Evolutionary conservation across 1,139 yeast species (phyloP).

Genomic region (Geotrichum reessii): DNA sequence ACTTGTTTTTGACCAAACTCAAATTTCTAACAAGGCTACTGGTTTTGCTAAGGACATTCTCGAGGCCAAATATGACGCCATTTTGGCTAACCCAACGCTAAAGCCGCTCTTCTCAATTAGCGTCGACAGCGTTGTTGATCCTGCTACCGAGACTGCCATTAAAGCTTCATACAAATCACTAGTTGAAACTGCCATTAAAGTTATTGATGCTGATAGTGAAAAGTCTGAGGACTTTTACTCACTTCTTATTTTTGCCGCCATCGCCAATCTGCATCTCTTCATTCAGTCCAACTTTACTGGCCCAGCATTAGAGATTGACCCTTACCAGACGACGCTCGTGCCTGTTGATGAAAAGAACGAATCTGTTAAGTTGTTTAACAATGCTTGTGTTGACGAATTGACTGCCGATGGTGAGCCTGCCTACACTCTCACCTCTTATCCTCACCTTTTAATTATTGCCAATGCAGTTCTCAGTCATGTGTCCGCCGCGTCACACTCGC

Average conservation of each 20-base stretch:
- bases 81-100: constrained; percentile 8
- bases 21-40: background rate
- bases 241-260: constrained; percentile 23
- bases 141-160: background rate
- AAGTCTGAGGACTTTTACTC: constrained; percentile 10
- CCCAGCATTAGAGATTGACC: constrained; percentile 49
- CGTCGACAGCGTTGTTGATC: background rate
- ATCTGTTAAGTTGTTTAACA: constrained; percentile 17
- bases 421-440: constrained; percentile 31
- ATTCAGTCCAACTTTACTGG: constrained; percentile 81
- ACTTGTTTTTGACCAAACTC: constrained; percentile 13
- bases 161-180: background rate
- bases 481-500: constrained; percentile 3
- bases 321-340: constrained; percentile 22
- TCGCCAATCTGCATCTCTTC: constrained; percentile 58
- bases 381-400: constrained; percentile 21
- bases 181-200: background rate
- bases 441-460: constrained; percentile 32
- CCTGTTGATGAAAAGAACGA: constrained; percentile 21
- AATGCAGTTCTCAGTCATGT: constrained; percentile 22
- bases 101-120: constrained; percentile 11
- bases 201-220: constrained; percentile 2
- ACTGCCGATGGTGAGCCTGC: constrained; percentile 34
- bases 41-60: constrained; percentile 8
- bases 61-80: constrained; percentile 5